Base-by-base conservation (phyloP, 306 rosid species). In the Alnus rubra region DNA sequence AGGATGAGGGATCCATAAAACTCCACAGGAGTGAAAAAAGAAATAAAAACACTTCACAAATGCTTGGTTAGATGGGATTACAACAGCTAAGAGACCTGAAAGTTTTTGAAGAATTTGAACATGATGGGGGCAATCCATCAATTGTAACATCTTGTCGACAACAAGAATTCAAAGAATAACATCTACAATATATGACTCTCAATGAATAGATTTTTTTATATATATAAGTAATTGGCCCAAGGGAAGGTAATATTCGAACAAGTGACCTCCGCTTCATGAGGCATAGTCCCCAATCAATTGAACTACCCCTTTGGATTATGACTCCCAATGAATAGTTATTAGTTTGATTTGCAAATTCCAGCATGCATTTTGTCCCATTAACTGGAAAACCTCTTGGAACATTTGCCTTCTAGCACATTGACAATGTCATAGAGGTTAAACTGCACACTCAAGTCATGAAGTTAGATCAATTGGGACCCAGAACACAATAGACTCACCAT, bases 401-500 rank as follows among this genome's bases (percentile, higher is more conserved):
- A 63, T 31, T 14, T 33, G 18, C 69, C 10, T 13, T 13, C 65
- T 9, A 5, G n/a, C 13, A 42, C 33, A 10, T 68, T 42, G 51
- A 68, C 51, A 42, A 42, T 6, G 72, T 31, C 42, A 45, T 19
- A 42, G 14, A 9, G 13, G 19, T 39, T 42, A 68, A 16, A 35
- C 70, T 5, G 8, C n/a, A 1, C n/a, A 18, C 18, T 18, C 51
- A 42, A 42, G 8, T 44, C 72, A n/a, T 68, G 51, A 68, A 2
- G 28, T 67, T 39, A 44, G 31, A 68, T 68, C 9, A 42, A 68
- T 68, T 42, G 12, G 72, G 71, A 69, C 74, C 74, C 13, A 79
- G 67, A 71, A 62, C 75, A 16, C 47, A 31, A 76, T 11, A 49
- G 64, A 63, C 44, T 80, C 74, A 60, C 76, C 68, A 80, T 82